phyloP scores from a whole-genome alignment of 176 grass and related monocot species.

The Eragrostis curvula region DNA sequence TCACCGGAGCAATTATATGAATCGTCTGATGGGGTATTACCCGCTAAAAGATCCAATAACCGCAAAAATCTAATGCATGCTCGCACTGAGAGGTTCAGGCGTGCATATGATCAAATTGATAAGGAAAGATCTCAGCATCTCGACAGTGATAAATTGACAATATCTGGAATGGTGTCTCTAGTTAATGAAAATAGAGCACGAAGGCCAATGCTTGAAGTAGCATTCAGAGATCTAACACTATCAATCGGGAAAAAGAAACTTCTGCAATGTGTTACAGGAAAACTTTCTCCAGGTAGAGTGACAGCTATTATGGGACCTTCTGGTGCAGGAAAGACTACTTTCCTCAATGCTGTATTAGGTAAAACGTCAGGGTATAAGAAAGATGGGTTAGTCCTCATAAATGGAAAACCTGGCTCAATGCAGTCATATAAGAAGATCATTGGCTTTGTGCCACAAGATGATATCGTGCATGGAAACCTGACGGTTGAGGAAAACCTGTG shows the following conservation, averaged over 20 bases:
- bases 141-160: conserved; percentile 53
- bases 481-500: conserved; percentile 88
- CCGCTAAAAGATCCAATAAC: conserved; percentile 39
- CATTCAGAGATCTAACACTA: conserved; percentile 70
- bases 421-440: conserved; percentile 81
- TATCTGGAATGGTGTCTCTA: conserved; percentile 55
- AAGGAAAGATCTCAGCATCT: conserved; percentile 50
- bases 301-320: conserved; percentile 86
- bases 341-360: conserved; percentile 79
- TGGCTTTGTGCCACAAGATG: conserved; percentile 89
- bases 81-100: conserved; percentile 56
- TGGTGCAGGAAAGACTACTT: conserved; percentile 87
- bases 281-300: conserved; percentile 68
- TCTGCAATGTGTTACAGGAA: conserved; percentile 71
- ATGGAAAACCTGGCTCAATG: conserved; percentile 66
- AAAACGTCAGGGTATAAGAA: conserved; percentile 69
- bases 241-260: conserved; percentile 74
- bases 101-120: conserved; percentile 59
- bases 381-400: conserved; percentile 74
- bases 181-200: conserved; percentile 43
- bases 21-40: conserved; percentile 38
- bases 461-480: conserved; percentile 86
- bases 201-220: conserved; percentile 68
- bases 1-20: conserved; percentile 39
- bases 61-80: conserved; percentile 43